Percentiles rank a stretch among this genome's conserved stretches.
Conservation (phyloP, 2,329 filamentous ascomycete genomes). For the Hypoxylon sp. region DNA sequence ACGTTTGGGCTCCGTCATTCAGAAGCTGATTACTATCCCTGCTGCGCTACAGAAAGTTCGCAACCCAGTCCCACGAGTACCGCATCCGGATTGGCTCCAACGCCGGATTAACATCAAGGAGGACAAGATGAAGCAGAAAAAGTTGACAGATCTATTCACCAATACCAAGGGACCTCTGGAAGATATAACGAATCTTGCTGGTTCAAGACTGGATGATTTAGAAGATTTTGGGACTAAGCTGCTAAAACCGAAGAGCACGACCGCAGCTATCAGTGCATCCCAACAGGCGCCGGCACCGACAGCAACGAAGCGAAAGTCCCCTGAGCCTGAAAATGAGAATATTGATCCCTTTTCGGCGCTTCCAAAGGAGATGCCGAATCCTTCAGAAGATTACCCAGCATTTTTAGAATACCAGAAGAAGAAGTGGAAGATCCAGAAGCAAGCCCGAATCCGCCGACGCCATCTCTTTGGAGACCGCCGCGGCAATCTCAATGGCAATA, state of each 20-base stretch:
- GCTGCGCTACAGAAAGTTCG: constrained; percentile 94
- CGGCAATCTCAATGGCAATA: constrained; percentile 73
- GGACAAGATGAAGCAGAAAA: constrained; percentile 98
- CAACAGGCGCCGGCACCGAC: constrained; percentile 67
- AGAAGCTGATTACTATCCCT: constrained; percentile 98
- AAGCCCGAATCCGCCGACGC: constrained; percentile 85
- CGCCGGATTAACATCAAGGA: constrained; percentile 94
- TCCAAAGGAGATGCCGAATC: constrained; percentile 85
- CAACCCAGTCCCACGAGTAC: constrained; percentile 93
- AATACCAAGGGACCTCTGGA: constrained; percentile 74
- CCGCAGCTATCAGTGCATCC: constrained; percentile 67
- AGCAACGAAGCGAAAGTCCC: constrained; percentile 79
- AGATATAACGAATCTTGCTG: constrained; percentile 78
- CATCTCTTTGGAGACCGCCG: constrained; percentile 94
- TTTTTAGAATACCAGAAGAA: constrained; percentile 97
- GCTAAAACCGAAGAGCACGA: constrained; percentile 74
- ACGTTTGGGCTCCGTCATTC: constrained; percentile 94
- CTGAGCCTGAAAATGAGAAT: constrained; percentile 73
- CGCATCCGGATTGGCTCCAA: constrained; percentile 97
- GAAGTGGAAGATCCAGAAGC: constrained; percentile 98
- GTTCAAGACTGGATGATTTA: constrained; percentile 73
- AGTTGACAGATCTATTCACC: constrained; percentile 92
- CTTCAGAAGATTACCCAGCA: constrained; percentile 86
- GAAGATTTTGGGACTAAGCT: constrained; percentile 85
- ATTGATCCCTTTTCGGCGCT: constrained; percentile 85